Evolutionary conservation across 2,329 filamentous ascomycete genomes (phyloP).

Genomic region (Monilinia laxa): DNA sequence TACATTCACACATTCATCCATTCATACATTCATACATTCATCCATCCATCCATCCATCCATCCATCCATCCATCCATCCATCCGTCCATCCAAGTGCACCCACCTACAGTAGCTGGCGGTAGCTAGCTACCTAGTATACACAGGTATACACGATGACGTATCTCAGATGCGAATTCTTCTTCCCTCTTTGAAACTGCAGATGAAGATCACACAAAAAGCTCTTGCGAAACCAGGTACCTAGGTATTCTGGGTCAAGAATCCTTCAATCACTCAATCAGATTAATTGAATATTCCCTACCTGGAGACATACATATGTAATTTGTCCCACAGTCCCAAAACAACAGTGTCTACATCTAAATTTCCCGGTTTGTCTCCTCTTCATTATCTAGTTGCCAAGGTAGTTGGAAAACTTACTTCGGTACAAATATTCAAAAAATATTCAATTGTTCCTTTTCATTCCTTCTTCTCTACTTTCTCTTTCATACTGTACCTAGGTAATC

Average conservation of each 20-base stretch:
- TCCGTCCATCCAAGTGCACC: no score
- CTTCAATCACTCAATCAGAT: no score
- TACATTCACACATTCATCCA: no score
- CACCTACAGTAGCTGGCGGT: no score
- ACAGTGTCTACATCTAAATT: background rate
- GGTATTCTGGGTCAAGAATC: background rate
- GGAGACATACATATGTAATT: background rate
- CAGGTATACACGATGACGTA: no score
- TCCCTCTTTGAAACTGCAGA: no score
- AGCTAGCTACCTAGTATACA: no score
- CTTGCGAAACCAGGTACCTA: background rate
- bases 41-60: no score
- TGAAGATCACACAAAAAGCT: background rate
- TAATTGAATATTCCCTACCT: no score
- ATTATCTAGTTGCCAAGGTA: slow-evolving; percentile 4
- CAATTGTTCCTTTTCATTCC: background rate
- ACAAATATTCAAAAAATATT: background rate
- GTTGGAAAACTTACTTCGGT: background rate
- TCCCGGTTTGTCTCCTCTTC: slow-evolving; percentile 8
- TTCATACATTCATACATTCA: no score
- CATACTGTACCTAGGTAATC: background rate
- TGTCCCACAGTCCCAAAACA: slow-evolving; percentile 2
- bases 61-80: no score
- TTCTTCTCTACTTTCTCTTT: background rate
- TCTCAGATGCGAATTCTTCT: background rate